Evolutionary conservation across 2,329 filamentous ascomycete genomes (phyloP), one percentile per base, ranked within the genome.

Genomic region (Fusarium stilboides): DNA sequence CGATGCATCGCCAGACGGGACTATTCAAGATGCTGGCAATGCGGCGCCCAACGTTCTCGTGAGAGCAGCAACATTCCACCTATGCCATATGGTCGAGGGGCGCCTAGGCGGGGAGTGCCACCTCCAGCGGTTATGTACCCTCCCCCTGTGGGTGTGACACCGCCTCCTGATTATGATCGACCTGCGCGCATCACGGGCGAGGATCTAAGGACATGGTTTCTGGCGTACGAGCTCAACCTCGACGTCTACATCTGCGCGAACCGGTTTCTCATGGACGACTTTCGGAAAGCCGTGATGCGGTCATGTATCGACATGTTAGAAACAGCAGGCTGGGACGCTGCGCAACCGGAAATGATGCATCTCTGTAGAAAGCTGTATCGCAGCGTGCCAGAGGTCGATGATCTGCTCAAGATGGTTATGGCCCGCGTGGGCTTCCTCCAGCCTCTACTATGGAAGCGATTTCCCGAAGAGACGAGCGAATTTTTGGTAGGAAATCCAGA

Each of bases 161-260:
- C 47, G 20, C 47, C 55, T 45, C 45, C 46, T 37, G 52, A 45
- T 12, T 59, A 50, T 37, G 24, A 13, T 7, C 47, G 42, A 13
- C 37, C 57, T 24, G 50, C 39, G 34, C 79, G 81, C 51, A 81
- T 85, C 73, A 75, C 77, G 8, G 78, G 78, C 33, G 81, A 84
- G 66, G 83, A 86, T 71, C 71, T 85, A 63, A 78, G 78, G 15
- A 83, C 83, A 6, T 86, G 83, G 83, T 77, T 84, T 5, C 75
- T 84, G 47, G 74, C 81, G 3, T 85, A 84, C 69, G 79, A 83
- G 64, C 78, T 85, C 36, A 82, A 81, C 69, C 69, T 86, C 14
- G 82, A 85, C 54, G 83, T 85, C 14, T 86, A 86, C 74, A 81
- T 85, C 52, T 82, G 82, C 54, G 84, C 84, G 9, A 79, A 84